Evolutionary conservation across 23 red algal species (phyloP).

Genomic region (Chondrus crispus): DNA sequence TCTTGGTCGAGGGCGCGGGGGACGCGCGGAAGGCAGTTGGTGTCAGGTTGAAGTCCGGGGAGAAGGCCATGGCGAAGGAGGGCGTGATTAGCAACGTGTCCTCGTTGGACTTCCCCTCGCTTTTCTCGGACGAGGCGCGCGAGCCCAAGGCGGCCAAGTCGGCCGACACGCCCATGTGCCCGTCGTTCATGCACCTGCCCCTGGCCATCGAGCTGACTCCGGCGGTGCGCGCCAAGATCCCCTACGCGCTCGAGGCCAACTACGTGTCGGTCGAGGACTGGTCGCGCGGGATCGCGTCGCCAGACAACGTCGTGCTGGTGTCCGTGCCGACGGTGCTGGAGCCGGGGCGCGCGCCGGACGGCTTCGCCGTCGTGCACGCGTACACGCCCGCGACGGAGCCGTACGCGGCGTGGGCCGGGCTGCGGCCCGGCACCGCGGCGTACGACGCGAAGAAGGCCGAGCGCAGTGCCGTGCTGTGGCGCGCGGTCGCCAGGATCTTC

Average conservation of each 20-base stretch:
- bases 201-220: constrained; percentile 47
- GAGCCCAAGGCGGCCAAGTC: background rate
- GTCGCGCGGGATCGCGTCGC: constrained; percentile 17
- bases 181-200: constrained; percentile 80
- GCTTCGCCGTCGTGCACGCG: constrained; percentile 75
- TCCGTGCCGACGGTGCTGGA: constrained; percentile 78
- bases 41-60: constrained; percentile 21
- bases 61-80: constrained; percentile 6
- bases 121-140: background rate
- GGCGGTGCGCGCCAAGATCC: constrained; percentile 5
- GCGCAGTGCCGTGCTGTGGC: constrained; percentile 48
- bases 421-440: constrained; percentile 37
- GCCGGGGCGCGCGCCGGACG: constrained; percentile 28
- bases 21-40: background rate
- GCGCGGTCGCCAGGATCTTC: constrained; percentile 53
- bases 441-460: constrained; percentile 58
- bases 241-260: constrained; percentile 37
- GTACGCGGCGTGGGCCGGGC: constrained; percentile 41
- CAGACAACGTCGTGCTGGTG: constrained; percentile 74
- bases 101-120: background rate
- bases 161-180: constrained; percentile 2
- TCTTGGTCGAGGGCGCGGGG: constrained; percentile 12
- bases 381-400: constrained; percentile 91
- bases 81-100: background rate
- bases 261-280: constrained; percentile 71